These are phyloP conservation scores for Elsinoe perseae DNA, from an alignment of 2,329 filamentous ascomycete species.

Conservation along the genomic window DNA sequence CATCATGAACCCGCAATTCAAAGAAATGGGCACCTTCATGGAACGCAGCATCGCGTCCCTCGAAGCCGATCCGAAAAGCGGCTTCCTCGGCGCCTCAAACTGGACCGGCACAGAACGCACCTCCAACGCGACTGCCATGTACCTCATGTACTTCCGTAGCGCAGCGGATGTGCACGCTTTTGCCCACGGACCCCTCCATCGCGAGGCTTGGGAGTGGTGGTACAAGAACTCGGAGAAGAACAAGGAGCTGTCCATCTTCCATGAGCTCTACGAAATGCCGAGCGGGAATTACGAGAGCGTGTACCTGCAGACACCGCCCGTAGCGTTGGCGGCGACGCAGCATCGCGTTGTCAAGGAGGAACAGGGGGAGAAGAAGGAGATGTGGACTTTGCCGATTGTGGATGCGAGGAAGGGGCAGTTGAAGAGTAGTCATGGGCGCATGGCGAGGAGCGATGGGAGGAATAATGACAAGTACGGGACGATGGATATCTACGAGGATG, in stretches of 20 bases:
- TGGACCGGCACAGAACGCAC: conserved; percentile 35
- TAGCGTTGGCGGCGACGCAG: conserved; percentile 27
- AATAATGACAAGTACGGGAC: conserved; percentile 25
- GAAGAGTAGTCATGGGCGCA: conserved; percentile 29
- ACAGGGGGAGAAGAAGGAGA: conserved; percentile 21
- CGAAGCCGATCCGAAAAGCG: conserved; percentile 36
- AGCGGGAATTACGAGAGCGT: conserved; percentile 45
- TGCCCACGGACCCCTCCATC: conserved; percentile 44
- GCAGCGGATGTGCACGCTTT: conserved; percentile 45
- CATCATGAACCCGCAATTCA: conserved; percentile 39
- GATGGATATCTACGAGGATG: conserved; percentile 14
- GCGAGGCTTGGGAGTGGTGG: conserved; percentile 46
- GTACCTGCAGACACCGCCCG: conserved; percentile 37
- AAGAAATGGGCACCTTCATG: conserved; percentile 36
- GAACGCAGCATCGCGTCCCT: conserved; percentile 31
- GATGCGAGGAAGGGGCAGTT: conserved; percentile 30
- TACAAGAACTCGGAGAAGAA: conserved; percentile 25
- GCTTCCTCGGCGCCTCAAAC: conserved; percentile 39
- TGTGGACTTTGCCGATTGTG: conserved; percentile 28
- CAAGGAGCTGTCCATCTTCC: conserved; percentile 43
- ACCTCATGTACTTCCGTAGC: conserved; percentile 46
- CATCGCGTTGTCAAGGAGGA: conserved; percentile 21
- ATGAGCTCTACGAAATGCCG: conserved; percentile 47
- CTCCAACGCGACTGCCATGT: conserved; percentile 36
- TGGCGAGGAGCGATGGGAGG: conserved; percentile 25